Base-by-base conservation (phyloP, 306 rosid genomes). In the Neltuma alba region DNA sequence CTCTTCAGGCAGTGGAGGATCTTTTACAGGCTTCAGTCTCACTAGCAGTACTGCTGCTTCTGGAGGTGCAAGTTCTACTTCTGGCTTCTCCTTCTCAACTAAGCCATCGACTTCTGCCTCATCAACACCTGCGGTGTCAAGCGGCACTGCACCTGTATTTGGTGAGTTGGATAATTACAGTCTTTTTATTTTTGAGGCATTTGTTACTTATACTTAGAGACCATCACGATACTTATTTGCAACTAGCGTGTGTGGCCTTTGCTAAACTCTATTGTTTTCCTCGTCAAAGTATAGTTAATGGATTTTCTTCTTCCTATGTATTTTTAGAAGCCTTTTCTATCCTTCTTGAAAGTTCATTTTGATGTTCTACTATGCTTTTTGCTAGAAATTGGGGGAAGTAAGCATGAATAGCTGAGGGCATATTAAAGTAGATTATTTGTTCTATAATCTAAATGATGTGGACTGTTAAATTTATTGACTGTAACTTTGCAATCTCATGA, bases 41-140 rank as follows among this genome's bases (percentile, higher is more conserved):
- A 18, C 92, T 33, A 40, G 74, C 48, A 63, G 87, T 36, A n/a
- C 88, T 70, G 83, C 92, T 57, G 79, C 97, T 48, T 73, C 92
- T n/a, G 92, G 87, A 54, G 21, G 90, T 25, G 34, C 81, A 23
- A 45, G 76, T 79, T 72, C 91, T 48, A 44, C 85, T 69, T 2
- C 79, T 3, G 86, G 84, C 27, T 84, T 89, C 70, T 76, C 89
- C 2, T 80, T 86, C 74, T 76, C 91, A 4, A 83, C 81, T 57
- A 87, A 86, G 80, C 36, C 83, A 23, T 60, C 85, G 7, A 47
- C 55, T 16, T 54, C 87, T 6, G 81, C 87, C 31, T 81, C 88
- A 10, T 86, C 94, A 21, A 64, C 88, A 0, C 89, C 86, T 16
- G 89, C 89, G 0, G 88, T 81, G 64, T 74, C 91, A 3, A 74